phyloP scores from a whole-genome alignment of 257 asterid genomes.

The Solanum medicagineum region DNA sequence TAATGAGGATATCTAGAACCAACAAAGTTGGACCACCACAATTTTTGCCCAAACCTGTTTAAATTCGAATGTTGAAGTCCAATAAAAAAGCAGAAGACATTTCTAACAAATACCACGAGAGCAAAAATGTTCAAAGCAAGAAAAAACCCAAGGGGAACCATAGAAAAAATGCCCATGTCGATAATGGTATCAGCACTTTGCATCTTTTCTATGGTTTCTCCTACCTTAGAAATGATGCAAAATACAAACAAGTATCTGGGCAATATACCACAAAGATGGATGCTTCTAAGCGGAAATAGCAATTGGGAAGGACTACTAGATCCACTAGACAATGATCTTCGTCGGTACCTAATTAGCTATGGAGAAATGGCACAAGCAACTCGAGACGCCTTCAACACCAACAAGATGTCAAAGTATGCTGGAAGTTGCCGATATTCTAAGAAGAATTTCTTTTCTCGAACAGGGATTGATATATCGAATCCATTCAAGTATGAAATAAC shows the following conservation, averaged over 20 bases:
- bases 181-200: not conserved
- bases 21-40: not conserved
- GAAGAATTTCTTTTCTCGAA: conserved; percentile 12
- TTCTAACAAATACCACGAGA: not conserved
- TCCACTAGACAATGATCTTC: conserved; percentile 51
- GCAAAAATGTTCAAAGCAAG: not conserved
- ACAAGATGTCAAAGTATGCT: conserved; percentile 16
- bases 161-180: not conserved
- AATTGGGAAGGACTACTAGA: conserved; percentile 35
- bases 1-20: not conserved
- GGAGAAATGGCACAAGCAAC: conserved; percentile 50
- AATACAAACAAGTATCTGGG: not conserved
- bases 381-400: conserved; percentile 37
- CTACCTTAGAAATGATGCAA: not conserved
- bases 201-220: not conserved
- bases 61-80: not conserved
- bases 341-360: conserved; percentile 29
- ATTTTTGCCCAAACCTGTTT: not conserved
- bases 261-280: conserved; percentile 36
- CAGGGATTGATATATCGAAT: conserved; percentile 24
- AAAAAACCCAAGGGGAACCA: not conserved
- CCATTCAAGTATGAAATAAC: conserved; percentile 24
- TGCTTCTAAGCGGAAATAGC: conserved; percentile 27
- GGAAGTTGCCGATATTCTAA: conserved; percentile 17
- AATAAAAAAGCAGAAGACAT: not conserved